These are phyloP conservation scores for Ricinus communis DNA, from an alignment of 345 rosid species.

Conservation along the genomic window DNA sequence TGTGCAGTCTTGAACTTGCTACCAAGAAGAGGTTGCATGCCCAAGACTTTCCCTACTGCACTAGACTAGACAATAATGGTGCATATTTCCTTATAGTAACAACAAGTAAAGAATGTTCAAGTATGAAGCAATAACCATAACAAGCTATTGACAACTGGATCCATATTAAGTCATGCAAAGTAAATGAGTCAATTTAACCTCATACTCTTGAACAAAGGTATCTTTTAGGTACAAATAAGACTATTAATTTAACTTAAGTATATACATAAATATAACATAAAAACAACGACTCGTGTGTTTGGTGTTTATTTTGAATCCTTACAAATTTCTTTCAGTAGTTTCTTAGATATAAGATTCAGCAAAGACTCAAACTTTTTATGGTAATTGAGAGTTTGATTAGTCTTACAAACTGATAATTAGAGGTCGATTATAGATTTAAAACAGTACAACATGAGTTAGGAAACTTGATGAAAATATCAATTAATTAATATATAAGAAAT, in stretches of 20 bases:
- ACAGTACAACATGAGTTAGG: not conserved
- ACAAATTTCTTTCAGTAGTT: not conserved
- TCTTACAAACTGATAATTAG: not conserved
- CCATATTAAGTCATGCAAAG: not conserved
- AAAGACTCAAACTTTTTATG: not conserved
- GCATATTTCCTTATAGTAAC: not conserved
- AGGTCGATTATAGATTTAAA: not conserved
- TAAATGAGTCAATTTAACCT: not conserved
- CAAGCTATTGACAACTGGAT: not conserved
- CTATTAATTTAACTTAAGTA: too few relatives aligned
- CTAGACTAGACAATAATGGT: not conserved
- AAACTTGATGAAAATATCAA: not conserved
- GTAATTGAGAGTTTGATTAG: too few relatives aligned
- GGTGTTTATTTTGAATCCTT: too few relatives aligned
- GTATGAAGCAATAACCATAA: constrained; percentile 13
- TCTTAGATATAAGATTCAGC: not conserved
- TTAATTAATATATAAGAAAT: not conserved
- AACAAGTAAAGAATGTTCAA: not conserved
- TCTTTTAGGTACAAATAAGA: not conserved
- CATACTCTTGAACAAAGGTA: not conserved
- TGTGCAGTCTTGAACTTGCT: not conserved
- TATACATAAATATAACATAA: not conserved
- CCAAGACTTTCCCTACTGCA: constrained; percentile 11
- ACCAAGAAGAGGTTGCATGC: constrained; percentile 5
- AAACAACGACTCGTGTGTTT: not conserved